Percentiles rank a stretch among this genome's conserved stretches.
Evolutionary conservation across 2,329 filamentous ascomycete species (phyloP).

Genomic region (Parascedosporium putredinis): DNA sequence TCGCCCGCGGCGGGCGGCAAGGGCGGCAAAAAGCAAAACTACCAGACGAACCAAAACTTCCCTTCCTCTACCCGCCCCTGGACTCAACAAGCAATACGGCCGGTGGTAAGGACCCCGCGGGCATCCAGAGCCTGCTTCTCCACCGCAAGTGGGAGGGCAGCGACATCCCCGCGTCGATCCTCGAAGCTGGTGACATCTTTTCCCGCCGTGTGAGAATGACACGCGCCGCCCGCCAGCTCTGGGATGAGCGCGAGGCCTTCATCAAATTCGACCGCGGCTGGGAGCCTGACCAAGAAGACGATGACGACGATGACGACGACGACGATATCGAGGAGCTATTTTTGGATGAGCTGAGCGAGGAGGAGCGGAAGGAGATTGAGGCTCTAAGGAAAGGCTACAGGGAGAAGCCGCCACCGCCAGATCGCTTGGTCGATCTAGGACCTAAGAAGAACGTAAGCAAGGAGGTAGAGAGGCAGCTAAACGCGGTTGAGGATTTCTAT

Average conservation of each 20-base stretch:
- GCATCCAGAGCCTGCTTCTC: slow-evolving; percentile 68
- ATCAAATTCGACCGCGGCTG: slow-evolving; percentile 89
- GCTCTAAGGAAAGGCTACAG: slow-evolving; percentile 29
- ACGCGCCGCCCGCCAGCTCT: slow-evolving; percentile 80
- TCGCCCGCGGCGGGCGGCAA: slow-evolving; percentile 82
- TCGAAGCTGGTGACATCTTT: slow-evolving; percentile 90
- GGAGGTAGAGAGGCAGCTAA: slow-evolving; percentile 53
- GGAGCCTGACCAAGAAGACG: slow-evolving; percentile 39
- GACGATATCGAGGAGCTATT: slow-evolving; percentile 37
- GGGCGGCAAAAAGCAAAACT: slow-evolving; percentile 96
- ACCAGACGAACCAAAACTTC: slow-evolving; percentile 98
- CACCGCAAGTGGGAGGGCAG: slow-evolving; percentile 87
- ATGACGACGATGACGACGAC: slow-evolving; percentile 30
- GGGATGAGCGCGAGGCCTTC: slow-evolving; percentile 86
- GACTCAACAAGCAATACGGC: slow-evolving; percentile 82
- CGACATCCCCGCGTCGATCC: slow-evolving; percentile 85
- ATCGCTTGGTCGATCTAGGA: slow-evolving; percentile 26
- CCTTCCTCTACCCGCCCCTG: slow-evolving; percentile 90
- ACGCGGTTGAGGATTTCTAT: slow-evolving; percentile 74
- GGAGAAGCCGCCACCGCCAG: slow-evolving; percentile 21
- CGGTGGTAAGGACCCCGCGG: slow-evolving; percentile 77
- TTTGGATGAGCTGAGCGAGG: slow-evolving; percentile 30
- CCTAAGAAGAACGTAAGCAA: slow-evolving; percentile 38
- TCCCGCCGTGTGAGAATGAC: slow-evolving; percentile 85
- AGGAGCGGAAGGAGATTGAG: slow-evolving; percentile 31